Evolutionary conservation across 2,329 filamentous ascomycete species (phyloP).

Genomic region (Pseudogymnoascus sp.): DNA sequence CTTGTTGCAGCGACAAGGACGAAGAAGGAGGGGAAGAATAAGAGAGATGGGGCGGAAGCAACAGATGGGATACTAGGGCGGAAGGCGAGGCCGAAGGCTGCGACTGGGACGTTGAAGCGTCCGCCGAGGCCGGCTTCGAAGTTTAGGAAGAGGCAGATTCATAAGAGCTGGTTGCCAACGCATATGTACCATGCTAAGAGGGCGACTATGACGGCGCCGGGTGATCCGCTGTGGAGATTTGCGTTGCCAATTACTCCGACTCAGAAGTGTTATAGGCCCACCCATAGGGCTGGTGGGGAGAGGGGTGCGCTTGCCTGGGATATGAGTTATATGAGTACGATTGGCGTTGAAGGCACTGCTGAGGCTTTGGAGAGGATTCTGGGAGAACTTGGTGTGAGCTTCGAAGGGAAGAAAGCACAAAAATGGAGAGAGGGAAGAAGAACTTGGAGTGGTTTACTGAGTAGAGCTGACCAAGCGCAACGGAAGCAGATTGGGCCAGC

Average conservation of each 20-base stretch:
- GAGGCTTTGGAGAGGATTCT: conserved; percentile 60
- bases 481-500: conserved; percentile 61
- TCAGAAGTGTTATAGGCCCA: conserved; percentile 81
- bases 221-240: conserved; percentile 81
- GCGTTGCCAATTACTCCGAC: conserved; percentile 77
- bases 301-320: conserved; percentile 85
- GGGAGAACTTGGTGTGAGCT: conserved; percentile 54
- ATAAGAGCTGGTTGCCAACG: conserved; percentile 92
- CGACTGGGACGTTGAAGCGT: conserved; percentile 62
- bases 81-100: conserved; percentile 55
- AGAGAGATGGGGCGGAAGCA: conserved; percentile 23
- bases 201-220: conserved; percentile 76
- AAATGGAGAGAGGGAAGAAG: conserved; percentile 65
- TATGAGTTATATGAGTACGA: conserved; percentile 86
- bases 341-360: conserved; percentile 64
- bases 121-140: conserved; percentile 55
- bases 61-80: conserved; percentile 31
- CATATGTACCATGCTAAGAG: conserved; percentile 92
- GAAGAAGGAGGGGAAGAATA: conserved; percentile 30
- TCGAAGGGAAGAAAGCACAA: conserved; percentile 51
- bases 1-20: conserved; percentile 51
- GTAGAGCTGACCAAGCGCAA: conserved; percentile 45
- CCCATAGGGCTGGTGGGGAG: conserved; percentile 69
- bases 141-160: conserved; percentile 75
- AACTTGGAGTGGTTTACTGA: conserved; percentile 51